A percentile compares a stretch with the other conserved stretches of the same genome.
Evolutionary conservation across 306 rosid genomes (phyloP).

Genomic region (Rosa lucieae): DNA sequence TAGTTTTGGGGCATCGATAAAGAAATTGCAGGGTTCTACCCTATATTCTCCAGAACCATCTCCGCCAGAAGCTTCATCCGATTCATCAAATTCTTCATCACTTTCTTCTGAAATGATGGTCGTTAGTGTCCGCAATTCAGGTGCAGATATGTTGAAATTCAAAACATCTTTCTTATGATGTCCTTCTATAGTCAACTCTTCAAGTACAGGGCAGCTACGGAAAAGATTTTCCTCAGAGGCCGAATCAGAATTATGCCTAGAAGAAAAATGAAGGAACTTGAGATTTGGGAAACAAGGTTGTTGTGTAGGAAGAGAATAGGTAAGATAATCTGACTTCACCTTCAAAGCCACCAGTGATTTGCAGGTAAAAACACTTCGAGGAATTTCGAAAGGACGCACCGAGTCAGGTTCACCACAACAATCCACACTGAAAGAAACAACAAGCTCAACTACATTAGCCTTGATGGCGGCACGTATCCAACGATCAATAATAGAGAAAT

Average conservation of each 20-base stretch:
- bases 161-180: background rate
- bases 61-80: background rate
- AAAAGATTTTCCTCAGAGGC: background rate
- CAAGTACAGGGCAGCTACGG: background rate
- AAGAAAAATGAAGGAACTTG: background rate
- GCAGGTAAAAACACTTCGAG: background rate
- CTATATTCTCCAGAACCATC: background rate
- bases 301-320: background rate
- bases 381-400: background rate
- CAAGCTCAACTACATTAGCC: background rate
- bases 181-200: background rate
- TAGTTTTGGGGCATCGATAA: background rate
- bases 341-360: background rate
- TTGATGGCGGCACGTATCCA: background rate
- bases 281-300: conserved; percentile 3
- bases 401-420: background rate
- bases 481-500: background rate
- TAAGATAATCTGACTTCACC: background rate
- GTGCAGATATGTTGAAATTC: background rate
- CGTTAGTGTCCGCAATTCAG: background rate
- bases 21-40: background rate
- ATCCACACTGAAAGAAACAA: background rate
- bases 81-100: background rate
- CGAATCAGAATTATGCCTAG: background rate
- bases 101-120: background rate